These are phyloP conservation scores for Phoma sp. DNA, from an alignment of 2,329 filamentous ascomycete genomes.

Conservation along the genomic window DNA sequence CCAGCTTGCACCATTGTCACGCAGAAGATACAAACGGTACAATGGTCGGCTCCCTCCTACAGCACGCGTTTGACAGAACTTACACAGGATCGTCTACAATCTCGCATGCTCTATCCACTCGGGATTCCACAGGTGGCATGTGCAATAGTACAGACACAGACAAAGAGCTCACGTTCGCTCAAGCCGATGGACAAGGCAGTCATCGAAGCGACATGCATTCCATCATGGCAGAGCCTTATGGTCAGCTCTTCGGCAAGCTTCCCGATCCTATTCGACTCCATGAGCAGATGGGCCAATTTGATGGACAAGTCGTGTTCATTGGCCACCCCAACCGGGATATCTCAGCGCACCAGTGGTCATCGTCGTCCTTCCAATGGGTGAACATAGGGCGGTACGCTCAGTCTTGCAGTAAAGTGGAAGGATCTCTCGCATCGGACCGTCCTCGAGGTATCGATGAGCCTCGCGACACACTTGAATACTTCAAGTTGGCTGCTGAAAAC, in stretches of 20 bases:
- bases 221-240: conserved; percentile 19
- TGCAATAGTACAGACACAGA: background rate
- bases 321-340: conserved; percentile 57
- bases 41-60: no score
- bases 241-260: conserved; percentile 51
- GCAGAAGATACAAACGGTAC: background rate
- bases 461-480: conserved; percentile 50
- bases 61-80: background rate
- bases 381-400: conserved; percentile 55
- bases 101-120: background rate
- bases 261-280: conserved; percentile 51
- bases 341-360: conserved; percentile 56
- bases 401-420: conserved; percentile 51
- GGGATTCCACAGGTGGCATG: background rate
- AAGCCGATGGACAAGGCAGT: background rate
- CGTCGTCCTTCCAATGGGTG: conserved; percentile 50
- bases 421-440: conserved; percentile 51
- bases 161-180: background rate
- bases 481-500: conserved; percentile 51
- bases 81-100: background rate
- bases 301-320: conserved; percentile 55
- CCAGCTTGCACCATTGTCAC: background rate
- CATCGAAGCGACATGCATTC: background rate
- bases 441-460: conserved; percentile 46
- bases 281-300: conserved; percentile 34